Evolutionary conservation across 2,329 filamentous ascomycete genomes (phyloP), one percentile per base, ranked within the genome.

Genomic region (Penicillium frequentans): DNA sequence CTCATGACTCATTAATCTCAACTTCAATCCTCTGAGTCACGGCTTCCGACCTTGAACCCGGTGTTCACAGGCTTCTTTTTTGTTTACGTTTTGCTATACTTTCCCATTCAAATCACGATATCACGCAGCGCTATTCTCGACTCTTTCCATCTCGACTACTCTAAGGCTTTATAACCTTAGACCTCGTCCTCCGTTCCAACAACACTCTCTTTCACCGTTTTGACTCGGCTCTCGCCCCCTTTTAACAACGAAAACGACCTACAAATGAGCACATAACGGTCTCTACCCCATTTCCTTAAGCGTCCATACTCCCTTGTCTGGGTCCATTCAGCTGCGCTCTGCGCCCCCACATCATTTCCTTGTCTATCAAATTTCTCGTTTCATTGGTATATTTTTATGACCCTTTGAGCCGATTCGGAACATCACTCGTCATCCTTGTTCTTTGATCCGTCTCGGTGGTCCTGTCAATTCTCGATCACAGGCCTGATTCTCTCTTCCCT

Each of bases 211-310:
- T 57, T 54, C 58, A 61, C 62, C 33, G 61, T 60, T 51, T 58
- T 52, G 37, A 63, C 37, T 45, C 27, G 53, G 49, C 63, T 61
- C 50, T 35, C 54, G 47, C 49, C 61, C 62, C 51, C 56, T 53
- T 57, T 58, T 54, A 50, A 64, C 58, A 65, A 62, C 57, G 63
- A 61, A 66, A 68, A 73, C 69, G 67, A 74, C 63, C 72, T 69
- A 70, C 71, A 65, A 70, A 75, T 75, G 73, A 72, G 68, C 67
- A 67, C 63, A 74, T 75, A 75, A 75, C 73, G 70, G 70, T 74
- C 71, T 69, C 67, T 72, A 67, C 65, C 62, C 55, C 56, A 68
- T 71, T 70, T 69, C 67, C 70, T 69, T 54, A 42, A 56, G 59
- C 67, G 64, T 74, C 68, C 56, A 68, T 58, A 65, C 60, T 59